Evolutionary conservation across 2,329 filamentous ascomycete species (phyloP), one percentile per base, ranked within the genome.

Genomic region (Sclerotinia borealis): DNA sequence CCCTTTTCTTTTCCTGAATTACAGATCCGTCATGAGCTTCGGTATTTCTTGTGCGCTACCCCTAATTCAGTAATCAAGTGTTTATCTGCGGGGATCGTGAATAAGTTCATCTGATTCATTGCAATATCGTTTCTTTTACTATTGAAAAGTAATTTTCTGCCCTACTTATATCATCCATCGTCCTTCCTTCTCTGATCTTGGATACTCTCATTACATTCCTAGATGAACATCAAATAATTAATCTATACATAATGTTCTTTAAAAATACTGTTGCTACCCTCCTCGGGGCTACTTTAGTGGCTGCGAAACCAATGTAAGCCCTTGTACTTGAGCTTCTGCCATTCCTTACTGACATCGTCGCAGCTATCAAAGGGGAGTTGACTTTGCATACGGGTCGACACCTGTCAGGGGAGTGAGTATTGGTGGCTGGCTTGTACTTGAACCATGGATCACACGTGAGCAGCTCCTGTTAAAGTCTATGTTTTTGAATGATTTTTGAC

Each of bases 391-490:
- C 77, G 79, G 79, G n/a, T 70, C 71, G 15, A 76, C 79, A 39
- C 80, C 79, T 66, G 78, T 84, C n/a, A 75, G 74, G 47, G 76
- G 62, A 22, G 59, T 64, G 10, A 62, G 56, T 17, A 64, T 63
- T 25, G 63, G 59, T 25, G 76, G 76, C 13, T 77, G 76, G 76
- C 70, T 74, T 15, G 56, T 72, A 15, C 64, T 73, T 25, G 69
- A 72, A 68, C 73, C 75, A 49, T 84, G 81, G 81, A 85, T 85
- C 59, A 84, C 81, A 6, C 83, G 60, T 62, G 31, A 49, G 60
- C 17, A 56, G 22, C n/a, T 7, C 27, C 6, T 25, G 4, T 43
- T 25, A 17, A 62, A 8, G 15, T 47, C n/a, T 29, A 41, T 58
- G 9, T 17, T 43, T 3, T 9, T 27, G 13, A 17, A 58, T 56